These are phyloP conservation scores for Solanum rostratum DNA, from an alignment of 257 asterid species.

Conservation along the genomic window DNA sequence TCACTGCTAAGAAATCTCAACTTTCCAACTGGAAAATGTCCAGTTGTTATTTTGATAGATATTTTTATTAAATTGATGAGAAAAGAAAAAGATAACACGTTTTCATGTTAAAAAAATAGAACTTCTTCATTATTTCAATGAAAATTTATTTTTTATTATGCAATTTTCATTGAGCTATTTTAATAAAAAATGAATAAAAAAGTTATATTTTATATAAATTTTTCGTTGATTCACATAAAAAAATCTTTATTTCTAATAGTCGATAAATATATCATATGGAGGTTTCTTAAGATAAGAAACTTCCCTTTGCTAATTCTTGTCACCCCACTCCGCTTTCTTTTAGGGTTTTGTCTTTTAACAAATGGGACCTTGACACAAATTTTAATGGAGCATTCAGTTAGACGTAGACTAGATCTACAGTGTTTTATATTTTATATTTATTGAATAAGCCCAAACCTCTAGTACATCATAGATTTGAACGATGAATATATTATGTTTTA, in stretches of 20 bases:
- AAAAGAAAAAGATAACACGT: fast-evolving
- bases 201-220: no score
- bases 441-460: background rate
- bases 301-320: background rate
- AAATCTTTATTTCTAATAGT: no score
- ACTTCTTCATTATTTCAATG: no score
- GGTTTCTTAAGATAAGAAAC: background rate
- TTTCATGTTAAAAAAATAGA: no score
- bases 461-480: background rate
- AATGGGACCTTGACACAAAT: background rate
- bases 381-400: background rate
- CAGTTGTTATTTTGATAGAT: fast-evolving
- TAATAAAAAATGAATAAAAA: no score
- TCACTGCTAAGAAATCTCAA: background rate
- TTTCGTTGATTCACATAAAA: no score
- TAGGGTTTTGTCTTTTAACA: background rate
- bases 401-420: background rate
- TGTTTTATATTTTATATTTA: background rate
- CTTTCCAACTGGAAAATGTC: background rate
- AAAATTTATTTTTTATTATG: no score
- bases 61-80: background rate
- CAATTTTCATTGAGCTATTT: no score
- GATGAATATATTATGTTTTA: background rate
- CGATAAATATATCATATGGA: background rate
- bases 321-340: no score